These are phyloP conservation scores for Porphyrellus cyaneotinctus DNA, from an alignment of 768 basidiomycete genomes.

Conservation along the genomic window DNA sequence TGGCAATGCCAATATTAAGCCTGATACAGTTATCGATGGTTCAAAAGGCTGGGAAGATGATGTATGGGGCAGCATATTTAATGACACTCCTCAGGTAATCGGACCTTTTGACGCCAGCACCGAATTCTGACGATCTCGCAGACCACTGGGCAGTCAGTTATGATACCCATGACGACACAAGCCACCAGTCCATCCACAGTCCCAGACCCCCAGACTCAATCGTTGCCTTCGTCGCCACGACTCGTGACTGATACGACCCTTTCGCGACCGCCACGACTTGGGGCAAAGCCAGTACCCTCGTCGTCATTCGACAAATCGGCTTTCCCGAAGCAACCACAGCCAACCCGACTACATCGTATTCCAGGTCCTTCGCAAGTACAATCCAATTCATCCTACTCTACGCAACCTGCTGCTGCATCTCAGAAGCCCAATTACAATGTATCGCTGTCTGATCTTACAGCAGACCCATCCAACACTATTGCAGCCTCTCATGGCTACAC, in stretches of 20 bases:
- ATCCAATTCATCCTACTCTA: constrained; percentile 10
- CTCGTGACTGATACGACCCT: constrained; percentile 27
- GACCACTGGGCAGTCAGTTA: constrained; percentile 14
- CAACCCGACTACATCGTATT: constrained; percentile 16
- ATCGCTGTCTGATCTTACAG: constrained; percentile 34
- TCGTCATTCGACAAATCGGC: constrained; percentile 32
- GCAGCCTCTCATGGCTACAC: constrained; percentile 12
- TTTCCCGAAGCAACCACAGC: constrained; percentile 26
- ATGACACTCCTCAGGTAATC: constrained; percentile 34
- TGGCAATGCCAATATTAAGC: constrained; percentile 42
- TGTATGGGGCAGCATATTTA: constrained; percentile 79
- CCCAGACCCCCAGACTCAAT: constrained; percentile 28
- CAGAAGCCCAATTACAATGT: constrained; percentile 59
- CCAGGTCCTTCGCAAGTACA: constrained; percentile 21
- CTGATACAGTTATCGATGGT: constrained; percentile 38
- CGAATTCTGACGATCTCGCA: constrained; percentile 8
- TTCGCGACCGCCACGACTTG: constrained; percentile 38
- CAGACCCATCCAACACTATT: constrained; percentile 16
- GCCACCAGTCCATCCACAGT: constrained; percentile 12
- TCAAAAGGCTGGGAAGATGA: constrained; percentile 71
- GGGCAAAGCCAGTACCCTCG: constrained; percentile 34
- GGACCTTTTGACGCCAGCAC: not conserved
- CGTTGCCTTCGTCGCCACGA: constrained; percentile 39
- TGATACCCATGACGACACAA: constrained; percentile 13
- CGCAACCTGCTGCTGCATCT: constrained; percentile 7